These are phyloP conservation scores for Sarocladium strictum DNA, from an alignment of 2,329 filamentous ascomycete species.

Conservation along the genomic window DNA sequence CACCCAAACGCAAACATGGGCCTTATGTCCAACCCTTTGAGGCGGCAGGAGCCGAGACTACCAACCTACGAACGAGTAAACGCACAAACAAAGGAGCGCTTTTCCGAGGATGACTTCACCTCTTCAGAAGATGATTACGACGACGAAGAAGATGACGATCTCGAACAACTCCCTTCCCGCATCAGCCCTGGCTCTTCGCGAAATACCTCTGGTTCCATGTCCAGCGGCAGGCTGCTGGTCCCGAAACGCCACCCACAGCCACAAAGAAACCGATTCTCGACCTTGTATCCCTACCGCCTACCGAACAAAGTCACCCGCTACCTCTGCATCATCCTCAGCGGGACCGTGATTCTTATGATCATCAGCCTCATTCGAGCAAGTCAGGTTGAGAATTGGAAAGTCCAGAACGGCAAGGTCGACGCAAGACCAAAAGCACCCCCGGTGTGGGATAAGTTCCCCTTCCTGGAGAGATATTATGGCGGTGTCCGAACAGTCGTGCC, in stretches of 20 bases:
- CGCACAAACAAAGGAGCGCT: slow-evolving; percentile 41
- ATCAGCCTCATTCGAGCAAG: slow-evolving; percentile 69
- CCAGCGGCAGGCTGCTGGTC: slow-evolving; percentile 36
- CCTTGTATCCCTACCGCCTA: slow-evolving; percentile 50
- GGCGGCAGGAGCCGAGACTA: slow-evolving; percentile 40
- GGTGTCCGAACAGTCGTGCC: slow-evolving; percentile 69
- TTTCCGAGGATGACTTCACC: slow-evolving; percentile 43
- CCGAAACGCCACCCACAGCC: slow-evolving; percentile 23
- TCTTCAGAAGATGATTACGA: slow-evolving; percentile 19
- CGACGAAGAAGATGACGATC: slow-evolving; percentile 29
- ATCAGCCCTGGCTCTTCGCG: slow-evolving; percentile 37
- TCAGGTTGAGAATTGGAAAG: slow-evolving; percentile 58
- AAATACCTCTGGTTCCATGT: slow-evolving; percentile 38
- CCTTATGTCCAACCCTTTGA: slow-evolving; percentile 40
- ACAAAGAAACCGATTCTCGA: slow-evolving; percentile 15
- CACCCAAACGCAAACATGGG: slow-evolving; percentile 34
- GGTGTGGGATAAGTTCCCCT: slow-evolving; percentile 78
- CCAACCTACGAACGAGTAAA: slow-evolving; percentile 44
- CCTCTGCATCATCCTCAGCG: slow-evolving; percentile 66
- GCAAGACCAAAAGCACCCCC: slow-evolving; percentile 54
- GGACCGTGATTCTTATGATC: slow-evolving; percentile 69
- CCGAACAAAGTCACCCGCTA: slow-evolving; percentile 72
- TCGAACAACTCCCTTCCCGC: slow-evolving; percentile 30
- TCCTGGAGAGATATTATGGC: slow-evolving; percentile 84
- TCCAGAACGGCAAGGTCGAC: slow-evolving; percentile 46